Base-by-base conservation (phyloP, 1,139 yeast species). In the Hansenula anomala region DNA sequence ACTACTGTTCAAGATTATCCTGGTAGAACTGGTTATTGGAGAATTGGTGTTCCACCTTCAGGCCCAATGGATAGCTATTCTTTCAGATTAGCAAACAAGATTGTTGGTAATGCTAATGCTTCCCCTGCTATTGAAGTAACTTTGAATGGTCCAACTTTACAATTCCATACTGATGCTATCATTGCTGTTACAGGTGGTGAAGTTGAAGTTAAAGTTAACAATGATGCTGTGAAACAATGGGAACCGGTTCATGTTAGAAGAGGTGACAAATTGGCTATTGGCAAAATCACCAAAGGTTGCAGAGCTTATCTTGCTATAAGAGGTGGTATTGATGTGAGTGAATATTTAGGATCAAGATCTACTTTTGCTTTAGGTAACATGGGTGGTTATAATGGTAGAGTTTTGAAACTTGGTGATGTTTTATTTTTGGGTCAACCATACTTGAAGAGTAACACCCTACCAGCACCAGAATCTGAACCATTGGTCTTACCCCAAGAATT, bases 51-150 rank as follows among this genome's bases (percentile, higher is more conserved):
- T 40, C 98, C 98, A 24, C 97, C 97, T 10, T 87, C 96, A 28
- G 98, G 98, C 34, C 96, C 97, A 47, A 92, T 92, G 97, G 97
- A 92, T 64, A 78, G 82, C 45, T 89, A 81, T 54, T 80, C 97
- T 3, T 90, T 89, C 68, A 75, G 96, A 57, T 60, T 88, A 46
- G 96, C 96, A 25, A 90, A 92, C 67, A 70, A 85, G 58, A 78
- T 87, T 56, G 97, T 92, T 38, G 97, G 97, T 44, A 90, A 92
- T 62, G 76, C 83, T 52, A 64, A 69, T 50, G 68, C 73, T 34
- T 84, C 96, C 14, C 96, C 97, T 12, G 96, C 95, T 33, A 72
- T 92, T 57, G 98, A 92, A 65, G 73, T 87, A 44, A 92, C 97
- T 1, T 68, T 92, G 54, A 77, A 66, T 42, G 98, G 97, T 24